Evolutionary conservation across 768 basidiomycete species (phyloP).

Genomic region (Suillus variegatus): DNA sequence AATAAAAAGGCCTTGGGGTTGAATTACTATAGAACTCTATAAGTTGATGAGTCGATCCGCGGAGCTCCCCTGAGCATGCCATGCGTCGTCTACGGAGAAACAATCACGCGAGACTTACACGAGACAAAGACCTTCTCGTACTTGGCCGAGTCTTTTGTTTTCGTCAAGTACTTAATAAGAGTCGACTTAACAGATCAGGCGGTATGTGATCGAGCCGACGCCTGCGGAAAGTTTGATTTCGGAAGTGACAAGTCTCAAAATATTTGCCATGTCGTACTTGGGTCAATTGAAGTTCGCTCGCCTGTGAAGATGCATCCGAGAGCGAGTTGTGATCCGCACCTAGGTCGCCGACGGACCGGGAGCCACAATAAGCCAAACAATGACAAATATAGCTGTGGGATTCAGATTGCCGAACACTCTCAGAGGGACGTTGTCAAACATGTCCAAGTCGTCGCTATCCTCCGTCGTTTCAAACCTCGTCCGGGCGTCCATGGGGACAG

Average conservation of each 20-base stretch:
- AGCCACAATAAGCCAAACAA: conserved; percentile 22
- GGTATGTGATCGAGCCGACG: not conserved
- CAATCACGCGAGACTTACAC: not conserved
- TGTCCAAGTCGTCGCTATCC: conserved; percentile 64
- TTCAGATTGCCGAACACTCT: not conserved
- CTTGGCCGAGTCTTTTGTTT: not conserved
- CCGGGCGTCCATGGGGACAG: conserved; percentile 73
- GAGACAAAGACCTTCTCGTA: not conserved
- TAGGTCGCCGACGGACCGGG: not conserved
- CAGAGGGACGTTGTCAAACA: conserved; percentile 13
- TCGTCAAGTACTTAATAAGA: not conserved
- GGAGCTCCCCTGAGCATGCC: not conserved
- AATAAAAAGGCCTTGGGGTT: not conserved
- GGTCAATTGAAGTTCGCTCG: conserved; percentile 1
- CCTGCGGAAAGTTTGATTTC: not conserved
- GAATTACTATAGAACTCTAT: not conserved
- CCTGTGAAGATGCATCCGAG: conserved; percentile 1
- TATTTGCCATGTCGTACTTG: not conserved
- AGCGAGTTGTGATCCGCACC: not conserved
- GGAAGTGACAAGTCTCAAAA: not conserved
- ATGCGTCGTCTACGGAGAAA: conserved; percentile 2
- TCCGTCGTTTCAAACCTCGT: conserved; percentile 84
- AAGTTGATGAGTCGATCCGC: not conserved
- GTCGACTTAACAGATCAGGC: not conserved
- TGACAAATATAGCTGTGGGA: conserved; percentile 13